These are phyloP conservation scores for Ashbya aceris DNA, from an alignment of 1,139 yeast species.

Conservation along the genomic window DNA sequence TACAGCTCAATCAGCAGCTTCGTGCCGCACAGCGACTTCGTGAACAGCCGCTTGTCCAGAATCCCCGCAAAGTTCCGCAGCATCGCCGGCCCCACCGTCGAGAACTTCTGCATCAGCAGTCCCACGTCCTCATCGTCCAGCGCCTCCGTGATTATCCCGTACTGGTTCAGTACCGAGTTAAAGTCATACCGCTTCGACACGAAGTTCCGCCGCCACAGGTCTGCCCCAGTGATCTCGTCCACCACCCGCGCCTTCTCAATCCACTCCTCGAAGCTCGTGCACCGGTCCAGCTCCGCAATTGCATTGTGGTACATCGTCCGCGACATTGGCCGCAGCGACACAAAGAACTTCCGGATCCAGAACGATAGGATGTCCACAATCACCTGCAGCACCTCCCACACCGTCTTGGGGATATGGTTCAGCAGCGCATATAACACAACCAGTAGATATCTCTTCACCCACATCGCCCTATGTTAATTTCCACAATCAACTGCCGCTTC, in stretches of 20 bases:
- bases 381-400: constrained; percentile 56
- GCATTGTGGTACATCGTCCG: constrained; percentile 26
- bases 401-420: constrained; percentile 49
- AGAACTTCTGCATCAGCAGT: constrained; percentile 54
- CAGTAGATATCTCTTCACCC: constrained; percentile 17
- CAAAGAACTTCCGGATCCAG: constrained; percentile 37
- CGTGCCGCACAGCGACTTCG: constrained; percentile 80
- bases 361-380: constrained; percentile 49
- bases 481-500: too few relatives aligned
- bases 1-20: constrained; percentile 83
- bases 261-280: constrained; percentile 52
- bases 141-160: constrained; percentile 54
- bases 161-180: constrained; percentile 65
- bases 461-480: neutral
- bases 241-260: constrained; percentile 47
- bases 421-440: constrained; percentile 21
- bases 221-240: constrained; percentile 60
- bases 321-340: constrained; percentile 24
- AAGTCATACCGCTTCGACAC: constrained; percentile 79
- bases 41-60: constrained; percentile 67
- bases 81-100: constrained; percentile 58
- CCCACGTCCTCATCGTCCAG: constrained; percentile 49
- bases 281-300: constrained; percentile 23
- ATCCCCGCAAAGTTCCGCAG: constrained; percentile 89
- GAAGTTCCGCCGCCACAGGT: constrained; percentile 80